Evolutionary conservation across 1,139 yeast species (phyloP), one percentile per base, ranked within the genome.

Genomic region (Blastobotrys apis): DNA sequence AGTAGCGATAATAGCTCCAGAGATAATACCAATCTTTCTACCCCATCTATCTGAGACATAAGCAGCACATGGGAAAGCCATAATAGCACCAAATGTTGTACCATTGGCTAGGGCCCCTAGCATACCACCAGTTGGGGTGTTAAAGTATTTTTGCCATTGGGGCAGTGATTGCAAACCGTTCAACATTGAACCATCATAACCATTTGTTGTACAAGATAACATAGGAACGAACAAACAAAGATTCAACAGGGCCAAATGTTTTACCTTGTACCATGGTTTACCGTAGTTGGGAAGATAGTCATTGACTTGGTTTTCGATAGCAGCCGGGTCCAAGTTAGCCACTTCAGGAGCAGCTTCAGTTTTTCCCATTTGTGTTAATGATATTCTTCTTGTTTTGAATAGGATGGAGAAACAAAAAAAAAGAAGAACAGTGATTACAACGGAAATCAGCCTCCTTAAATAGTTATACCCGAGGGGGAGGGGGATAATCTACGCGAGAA

Each of bases 231-330:
- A 37, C 10, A 45, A 31, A 8, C 36, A 51, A 19, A 64, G 45
- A 49, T 71, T 69, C 49, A 75, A 63, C 23, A 48, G 46, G 6
- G 64, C 47, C 41, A 75, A 59, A 48, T 74, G 73, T 12, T 63
- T 56, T 15, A 63, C 64, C 21, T 49, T 52, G 44, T 41, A 56
- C 72, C 72, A 67, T 2, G 63, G 54, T 46, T 51, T 56, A 20
- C 55, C 62, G 33, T 56, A 49, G 21, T 62, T 51, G 26, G 69
- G 69, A 25, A 49, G 25, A n/a, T 50, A 52, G 32, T 47, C 49
- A 79, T 68, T 15, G 10, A 37, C 19, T 25, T 32, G 25, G 3
- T 36, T 29, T 16, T 16, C 10, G 25, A 21, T 37, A 6, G 21
- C 29, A 15, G 20, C 5, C 16, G 33, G 33, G 16, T 31, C 33